phyloP scores from a whole-genome alignment of 139 green algal species.

The Marvania coccoides region DNA sequence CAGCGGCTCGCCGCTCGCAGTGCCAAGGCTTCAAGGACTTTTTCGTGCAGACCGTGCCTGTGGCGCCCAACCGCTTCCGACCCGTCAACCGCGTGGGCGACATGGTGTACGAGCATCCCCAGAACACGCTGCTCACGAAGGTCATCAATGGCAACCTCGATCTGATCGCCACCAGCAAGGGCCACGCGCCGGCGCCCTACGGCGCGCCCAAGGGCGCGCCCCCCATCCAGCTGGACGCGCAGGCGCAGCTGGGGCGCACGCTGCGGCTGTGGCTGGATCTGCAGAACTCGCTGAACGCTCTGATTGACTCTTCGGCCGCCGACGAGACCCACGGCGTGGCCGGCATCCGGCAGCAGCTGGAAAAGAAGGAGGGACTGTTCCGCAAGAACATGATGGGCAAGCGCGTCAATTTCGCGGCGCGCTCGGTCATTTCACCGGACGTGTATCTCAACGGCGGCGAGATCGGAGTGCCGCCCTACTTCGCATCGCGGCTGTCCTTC shows the following conservation, averaged over 20 bases:
- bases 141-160: constrained; percentile 75
- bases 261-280: constrained; percentile 69
- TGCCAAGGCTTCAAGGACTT: constrained; percentile 60
- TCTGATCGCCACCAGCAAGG: constrained; percentile 25
- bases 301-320: constrained; percentile 77
- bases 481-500: constrained; percentile 87
- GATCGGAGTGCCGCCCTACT: constrained; percentile 95
- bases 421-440: constrained; percentile 96
- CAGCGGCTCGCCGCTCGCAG: not conserved
- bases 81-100: constrained; percentile 58
- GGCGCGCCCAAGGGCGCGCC: not conserved
- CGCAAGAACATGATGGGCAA: constrained; percentile 99
- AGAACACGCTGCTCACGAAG: constrained; percentile 71
- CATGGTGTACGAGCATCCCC: constrained; percentile 77
- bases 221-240: not conserved
- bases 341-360: constrained; percentile 81
- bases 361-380: constrained; percentile 99
- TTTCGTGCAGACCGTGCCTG: constrained; percentile 80
- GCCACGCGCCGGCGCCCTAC: not conserved
- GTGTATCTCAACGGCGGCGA: constrained; percentile 81
- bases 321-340: constrained; percentile 26
- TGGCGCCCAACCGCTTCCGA: constrained; percentile 82
- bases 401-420: constrained; percentile 93
- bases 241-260: constrained; percentile 32
- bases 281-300: constrained; percentile 72